These are phyloP conservation scores for Rhodamnia rubescens DNA, from an alignment of 345 rosid genomes.

Conservation along the genomic window DNA sequence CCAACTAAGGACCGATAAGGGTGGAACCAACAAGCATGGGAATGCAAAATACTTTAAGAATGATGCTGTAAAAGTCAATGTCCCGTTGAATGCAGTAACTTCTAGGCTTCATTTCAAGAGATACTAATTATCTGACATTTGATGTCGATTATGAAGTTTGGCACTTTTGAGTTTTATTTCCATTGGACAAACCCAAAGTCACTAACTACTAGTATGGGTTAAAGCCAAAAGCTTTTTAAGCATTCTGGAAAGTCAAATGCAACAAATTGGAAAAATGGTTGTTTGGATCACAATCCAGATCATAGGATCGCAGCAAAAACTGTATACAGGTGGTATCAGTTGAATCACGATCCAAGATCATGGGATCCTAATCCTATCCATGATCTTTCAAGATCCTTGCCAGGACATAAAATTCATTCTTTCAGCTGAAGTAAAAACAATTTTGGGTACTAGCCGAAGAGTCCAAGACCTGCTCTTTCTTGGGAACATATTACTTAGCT, in stretches of 20 bases:
- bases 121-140: not conserved
- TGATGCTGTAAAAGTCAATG: not conserved
- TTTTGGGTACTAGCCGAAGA: not conserved
- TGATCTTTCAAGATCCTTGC: not conserved
- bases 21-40: not conserved
- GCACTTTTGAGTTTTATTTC: not conserved
- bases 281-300: not conserved
- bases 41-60: not conserved
- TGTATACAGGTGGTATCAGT: no score
- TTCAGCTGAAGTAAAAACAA: not conserved
- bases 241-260: not conserved
- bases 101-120: not conserved
- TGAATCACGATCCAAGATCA: not conserved
- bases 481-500: not conserved
- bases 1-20: not conserved
- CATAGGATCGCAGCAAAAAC: not conserved
- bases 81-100: not conserved
- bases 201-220: not conserved
- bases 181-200: not conserved
- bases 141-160: not conserved
- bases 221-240: not conserved
- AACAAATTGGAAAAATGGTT: not conserved
- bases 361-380: not conserved
- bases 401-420: not conserved
- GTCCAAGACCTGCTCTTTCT: not conserved